Base-by-base conservation (phyloP, 2,329 filamentous ascomycete genomes). In the Plenodomus biglobosus region DNA sequence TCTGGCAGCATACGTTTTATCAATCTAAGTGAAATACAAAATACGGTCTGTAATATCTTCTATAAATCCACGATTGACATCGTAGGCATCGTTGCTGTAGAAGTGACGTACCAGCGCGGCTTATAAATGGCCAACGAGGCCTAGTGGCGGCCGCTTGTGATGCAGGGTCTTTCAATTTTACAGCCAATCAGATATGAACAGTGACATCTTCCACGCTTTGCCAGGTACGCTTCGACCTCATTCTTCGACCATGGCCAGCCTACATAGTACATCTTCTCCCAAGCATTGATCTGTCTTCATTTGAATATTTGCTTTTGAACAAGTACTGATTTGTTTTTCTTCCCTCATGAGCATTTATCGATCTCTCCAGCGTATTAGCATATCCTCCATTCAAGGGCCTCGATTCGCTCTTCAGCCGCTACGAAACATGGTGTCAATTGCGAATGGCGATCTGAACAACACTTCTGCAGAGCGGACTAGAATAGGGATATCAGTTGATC, bases 391-490 rank as follows among this genome's bases (percentile, higher is more conserved):
- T 35, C 3, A 35, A 19, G 34, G 18, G 19, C n/a, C 34, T 40
- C 43, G 8, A n/a, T n/a, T 42, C 22, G 41, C 21, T 16, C 20
- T 40, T 51, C 20, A 27, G 30, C 7, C 46, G 41, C 32, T 32
- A 10, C 8, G 27, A 15, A 48, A 41, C 16, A 48, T 47, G 38
- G 19, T n/a, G 24, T 50, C 34, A 35, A 43, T 36, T 24, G 48
- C 45, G 21, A 63, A 61, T 24, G 61, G 62, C 19, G 62, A 65
- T 40, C 39, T 64, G 4, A 65, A 65, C 42, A 65, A 65, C 16
- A 62, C 61, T 7, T 46, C 53, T 1, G 59, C 61, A 13, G 59
- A 50, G 34, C 58, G 61, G 17, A 34, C 19, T 11, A 46, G 49
- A 38, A 36, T 22, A 40, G 55, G 53, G 35, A 44, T 63, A 8